Evolutionary conservation across 371 early-diverging fungal genomes (phyloP).

Genomic region (Syncephalastrum contaminatum): DNA sequence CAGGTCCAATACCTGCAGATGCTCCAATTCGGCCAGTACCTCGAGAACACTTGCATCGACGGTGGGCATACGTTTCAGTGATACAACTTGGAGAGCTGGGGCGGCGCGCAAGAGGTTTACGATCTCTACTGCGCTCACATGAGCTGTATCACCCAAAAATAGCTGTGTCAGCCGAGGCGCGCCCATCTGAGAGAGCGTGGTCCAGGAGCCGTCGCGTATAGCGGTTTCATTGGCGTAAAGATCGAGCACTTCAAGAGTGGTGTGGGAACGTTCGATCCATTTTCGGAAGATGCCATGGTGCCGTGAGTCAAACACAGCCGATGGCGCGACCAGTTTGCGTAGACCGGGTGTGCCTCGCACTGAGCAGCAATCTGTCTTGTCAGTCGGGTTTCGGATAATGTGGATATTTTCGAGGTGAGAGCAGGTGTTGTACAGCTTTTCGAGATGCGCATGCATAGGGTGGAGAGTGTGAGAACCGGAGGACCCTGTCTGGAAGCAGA

Average conservation of each 20-base stretch:
- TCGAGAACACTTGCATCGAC: conserved; percentile 21
- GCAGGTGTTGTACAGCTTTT: too few relatives aligned
- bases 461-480: too few relatives aligned
- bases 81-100: conserved; percentile 7
- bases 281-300: not conserved
- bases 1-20: conserved; percentile 21
- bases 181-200: not conserved
- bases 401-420: too few relatives aligned
- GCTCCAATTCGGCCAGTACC: conserved; percentile 8
- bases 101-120: conserved; percentile 3
- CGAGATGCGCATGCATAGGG: too few relatives aligned
- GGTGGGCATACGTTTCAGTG: conserved; percentile 1
- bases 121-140: conserved; percentile 3
- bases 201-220: not conserved
- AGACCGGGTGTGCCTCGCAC: conserved; percentile 1
- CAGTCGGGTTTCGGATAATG: too few relatives aligned
- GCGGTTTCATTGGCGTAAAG: conserved; percentile 1
- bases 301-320: conserved; percentile 5
- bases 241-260: conserved; percentile 5
- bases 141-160: conserved; percentile 1
- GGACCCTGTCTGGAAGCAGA: too few relatives aligned
- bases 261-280: conserved; percentile 2
- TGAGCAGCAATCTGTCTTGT: not conserved
- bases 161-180: conserved; percentile 7
- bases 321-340: conserved; percentile 1